phyloP scores from a whole-genome alignment of 2,329 filamentous ascomycete genomes.

The Trichoderma polysporum region DNA sequence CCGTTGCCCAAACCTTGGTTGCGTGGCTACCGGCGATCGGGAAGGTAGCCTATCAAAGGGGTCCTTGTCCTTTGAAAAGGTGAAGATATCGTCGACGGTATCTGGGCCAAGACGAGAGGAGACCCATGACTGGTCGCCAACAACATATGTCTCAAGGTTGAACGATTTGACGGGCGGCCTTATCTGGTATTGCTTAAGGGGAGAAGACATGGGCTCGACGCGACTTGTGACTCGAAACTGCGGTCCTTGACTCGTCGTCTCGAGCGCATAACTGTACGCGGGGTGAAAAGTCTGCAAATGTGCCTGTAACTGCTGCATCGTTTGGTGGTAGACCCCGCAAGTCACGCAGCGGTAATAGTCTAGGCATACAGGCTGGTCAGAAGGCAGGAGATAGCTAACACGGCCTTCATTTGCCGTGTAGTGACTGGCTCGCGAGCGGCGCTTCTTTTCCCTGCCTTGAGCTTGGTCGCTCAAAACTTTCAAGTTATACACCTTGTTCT shows the following conservation, averaged over 20 bases:
- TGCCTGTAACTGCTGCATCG: slow-evolving; percentile 47
- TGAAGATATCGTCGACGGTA: slow-evolving; percentile 29
- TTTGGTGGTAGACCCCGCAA: slow-evolving; percentile 49
- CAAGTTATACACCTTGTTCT: slow-evolving; percentile 57
- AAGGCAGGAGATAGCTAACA: slow-evolving; percentile 47
- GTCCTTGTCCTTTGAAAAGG: slow-evolving; percentile 27
- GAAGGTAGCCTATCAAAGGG: slow-evolving; percentile 28
- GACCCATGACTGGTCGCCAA: slow-evolving; percentile 49
- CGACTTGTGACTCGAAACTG: slow-evolving; percentile 42
- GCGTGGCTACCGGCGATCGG: slow-evolving; percentile 26
- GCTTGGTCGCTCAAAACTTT: slow-evolving; percentile 59
- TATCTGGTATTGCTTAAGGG: slow-evolving; percentile 43
- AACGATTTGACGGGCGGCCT: slow-evolving; percentile 45
- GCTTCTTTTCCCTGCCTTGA: slow-evolving; percentile 52
- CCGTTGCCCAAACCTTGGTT: slow-evolving; percentile 18
- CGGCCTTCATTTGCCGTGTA: slow-evolving; percentile 38
- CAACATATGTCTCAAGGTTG: slow-evolving; percentile 44
- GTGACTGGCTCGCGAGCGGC: slow-evolving; percentile 32
- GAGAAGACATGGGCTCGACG: slow-evolving; percentile 30
- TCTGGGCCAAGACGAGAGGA: slow-evolving; percentile 43
- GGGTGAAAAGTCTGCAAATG: slow-evolving; percentile 50
- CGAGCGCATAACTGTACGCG: slow-evolving; percentile 45
- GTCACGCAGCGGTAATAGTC: slow-evolving; percentile 52
- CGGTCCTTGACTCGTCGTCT: slow-evolving; percentile 38
- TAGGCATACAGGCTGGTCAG: slow-evolving; percentile 46